Evolutionary conservation across 1,284 basidiomycete genomes (phyloP).

Genomic region (Phlebopus sp.): DNA sequence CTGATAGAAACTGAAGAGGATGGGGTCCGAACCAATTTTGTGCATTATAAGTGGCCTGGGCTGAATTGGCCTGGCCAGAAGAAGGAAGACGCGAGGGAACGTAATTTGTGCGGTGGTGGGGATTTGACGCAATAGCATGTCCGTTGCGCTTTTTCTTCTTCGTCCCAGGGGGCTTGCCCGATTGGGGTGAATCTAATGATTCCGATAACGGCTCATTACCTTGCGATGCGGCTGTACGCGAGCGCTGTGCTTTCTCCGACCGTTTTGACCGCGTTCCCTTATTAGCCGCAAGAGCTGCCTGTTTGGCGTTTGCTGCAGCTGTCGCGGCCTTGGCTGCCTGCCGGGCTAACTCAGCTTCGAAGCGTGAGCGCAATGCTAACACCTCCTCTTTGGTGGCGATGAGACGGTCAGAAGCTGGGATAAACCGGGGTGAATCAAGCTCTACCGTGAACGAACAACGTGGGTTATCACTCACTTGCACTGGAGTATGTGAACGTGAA

Average conservation of each 20-base stretch:
- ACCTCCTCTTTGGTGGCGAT: slow-evolving; percentile 66
- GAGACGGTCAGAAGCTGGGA: slow-evolving; percentile 66
- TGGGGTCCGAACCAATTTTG: slow-evolving; percentile 55
- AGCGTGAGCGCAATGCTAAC: slow-evolving; percentile 55
- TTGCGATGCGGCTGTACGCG: slow-evolving; percentile 22
- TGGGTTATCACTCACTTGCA: slow-evolving; percentile 58
- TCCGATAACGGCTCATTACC: slow-evolving; percentile 35
- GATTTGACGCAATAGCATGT: slow-evolving; percentile 84
- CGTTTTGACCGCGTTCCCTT: slow-evolving; percentile 36
- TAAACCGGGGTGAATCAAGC: slow-evolving; percentile 23
- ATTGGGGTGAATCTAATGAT: slow-evolving; percentile 38
- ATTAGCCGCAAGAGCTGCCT: slow-evolving; percentile 31
- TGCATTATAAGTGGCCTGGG: slow-evolving; percentile 38
- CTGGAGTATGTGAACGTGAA: slow-evolving; percentile 63
- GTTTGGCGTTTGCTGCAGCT: slow-evolving; percentile 41
- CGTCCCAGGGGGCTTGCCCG: slow-evolving; percentile 38
- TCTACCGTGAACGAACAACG: slow-evolving; percentile 20
- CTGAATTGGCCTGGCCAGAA: slow-evolving; percentile 42
- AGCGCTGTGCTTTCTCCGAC: slow-evolving; percentile 38
- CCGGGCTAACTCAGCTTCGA: slow-evolving; percentile 67
- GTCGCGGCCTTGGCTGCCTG: slow-evolving; percentile 60
- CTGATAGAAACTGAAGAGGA: slow-evolving; percentile 63
- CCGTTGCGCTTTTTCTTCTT: slow-evolving; percentile 91
- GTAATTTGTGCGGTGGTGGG: slow-evolving; percentile 87
- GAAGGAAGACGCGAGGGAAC: slow-evolving; percentile 75